Evolutionary conservation across 1,139 yeast genomes (phyloP).

Genomic region (Pichia norvegensis): DNA sequence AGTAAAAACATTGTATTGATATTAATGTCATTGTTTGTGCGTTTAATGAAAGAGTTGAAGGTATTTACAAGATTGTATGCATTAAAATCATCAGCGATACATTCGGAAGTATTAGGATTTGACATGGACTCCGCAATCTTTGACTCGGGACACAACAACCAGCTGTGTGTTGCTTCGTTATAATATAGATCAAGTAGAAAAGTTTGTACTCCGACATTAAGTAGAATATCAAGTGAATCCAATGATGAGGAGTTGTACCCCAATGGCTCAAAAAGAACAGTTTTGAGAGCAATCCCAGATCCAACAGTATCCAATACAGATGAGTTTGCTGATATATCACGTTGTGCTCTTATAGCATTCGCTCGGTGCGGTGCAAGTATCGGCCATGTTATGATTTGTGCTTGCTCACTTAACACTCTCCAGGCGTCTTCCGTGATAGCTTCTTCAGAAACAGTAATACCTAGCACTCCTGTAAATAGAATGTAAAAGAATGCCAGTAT

Average conservation of each 20-base stretch:
- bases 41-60: slow-evolving; percentile 34
- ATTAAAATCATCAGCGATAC: slow-evolving; percentile 27
- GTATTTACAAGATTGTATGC: slow-evolving; percentile 33
- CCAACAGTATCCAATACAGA: slow-evolving; percentile 52
- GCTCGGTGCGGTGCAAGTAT: slow-evolving; percentile 20
- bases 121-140: not conserved
- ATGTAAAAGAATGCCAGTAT: not conserved
- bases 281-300: slow-evolving; percentile 52
- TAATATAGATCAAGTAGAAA: slow-evolving; percentile 60
- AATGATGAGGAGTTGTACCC: slow-evolving; percentile 46
- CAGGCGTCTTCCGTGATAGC: not conserved
- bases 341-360: slow-evolving; percentile 51
- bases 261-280: slow-evolving; percentile 39
- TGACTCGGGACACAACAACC: slow-evolving; percentile 62
- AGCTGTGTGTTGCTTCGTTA: slow-evolving; percentile 41
- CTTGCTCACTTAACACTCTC: slow-evolving; percentile 1
- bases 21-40: slow-evolving; percentile 49
- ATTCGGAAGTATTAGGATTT: slow-evolving; percentile 2
- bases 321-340: slow-evolving; percentile 52
- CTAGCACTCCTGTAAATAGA: not conserved
- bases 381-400: slow-evolving; percentile 17
- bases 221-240: slow-evolving; percentile 30
- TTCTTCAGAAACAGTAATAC: not conserved
- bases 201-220: slow-evolving; percentile 46
- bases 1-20: slow-evolving; percentile 49